Percentiles rank a stretch among this genome's conserved stretches.
These are phyloP conservation scores for Tympanopsis confertula DNA, from an alignment of 2,329 filamentous ascomycete species.

Conservation along the genomic window DNA sequence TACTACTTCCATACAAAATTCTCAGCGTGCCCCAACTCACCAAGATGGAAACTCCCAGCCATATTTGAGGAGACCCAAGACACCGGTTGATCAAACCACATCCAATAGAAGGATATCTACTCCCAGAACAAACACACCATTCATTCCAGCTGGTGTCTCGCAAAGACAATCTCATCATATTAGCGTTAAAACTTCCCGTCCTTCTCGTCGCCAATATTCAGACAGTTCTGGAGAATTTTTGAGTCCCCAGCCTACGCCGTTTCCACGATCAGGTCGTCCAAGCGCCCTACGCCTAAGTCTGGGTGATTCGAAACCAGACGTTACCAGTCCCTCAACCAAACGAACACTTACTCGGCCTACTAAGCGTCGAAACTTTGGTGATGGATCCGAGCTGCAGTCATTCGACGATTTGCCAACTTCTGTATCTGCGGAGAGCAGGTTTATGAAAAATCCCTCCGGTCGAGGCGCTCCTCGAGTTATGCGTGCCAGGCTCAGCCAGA, in stretches of 20 bases:
- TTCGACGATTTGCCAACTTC: conserved; percentile 58
- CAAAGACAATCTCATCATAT: conserved; percentile 44
- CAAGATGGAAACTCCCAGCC: neutral
- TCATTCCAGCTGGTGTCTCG: conserved; percentile 41
- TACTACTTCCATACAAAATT: neutral
- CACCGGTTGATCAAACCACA: no score
- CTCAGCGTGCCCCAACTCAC: neutral
- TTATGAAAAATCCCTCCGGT: conserved; percentile 43
- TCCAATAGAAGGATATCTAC: no score
- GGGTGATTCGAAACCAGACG: conserved; percentile 35
- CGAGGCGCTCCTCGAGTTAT: conserved; percentile 40
- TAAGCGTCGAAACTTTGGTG: conserved; percentile 43
- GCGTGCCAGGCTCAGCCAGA: conserved; percentile 33
- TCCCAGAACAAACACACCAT: conserved; percentile 33
- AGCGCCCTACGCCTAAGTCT: neutral
- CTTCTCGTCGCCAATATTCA: conserved; percentile 44
- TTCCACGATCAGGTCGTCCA: neutral
- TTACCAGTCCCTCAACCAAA: conserved; percentile 44
- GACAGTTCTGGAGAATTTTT: conserved; percentile 34
- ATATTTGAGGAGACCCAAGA: no score
- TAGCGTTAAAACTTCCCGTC: conserved; percentile 36
- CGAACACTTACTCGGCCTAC: conserved; percentile 40
- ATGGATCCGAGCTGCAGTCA: conserved; percentile 49
- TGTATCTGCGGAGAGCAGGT: conserved; percentile 44
- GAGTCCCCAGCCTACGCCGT: neutral